Conservation (phyloP, 2,329 filamentous ascomycete species). For the Orbilia oligospora region DNA sequence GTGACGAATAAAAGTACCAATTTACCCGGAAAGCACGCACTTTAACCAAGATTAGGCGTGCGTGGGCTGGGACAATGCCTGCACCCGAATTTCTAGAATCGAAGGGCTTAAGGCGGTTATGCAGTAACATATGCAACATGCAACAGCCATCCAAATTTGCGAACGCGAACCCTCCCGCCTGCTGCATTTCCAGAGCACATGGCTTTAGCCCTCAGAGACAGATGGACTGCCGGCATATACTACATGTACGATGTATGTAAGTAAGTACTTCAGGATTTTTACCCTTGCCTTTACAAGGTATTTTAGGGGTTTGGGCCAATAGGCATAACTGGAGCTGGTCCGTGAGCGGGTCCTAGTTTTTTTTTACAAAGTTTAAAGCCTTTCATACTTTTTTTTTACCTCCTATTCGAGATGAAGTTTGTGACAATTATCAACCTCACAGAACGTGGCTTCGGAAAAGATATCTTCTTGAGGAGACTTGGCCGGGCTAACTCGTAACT, state of each 20-base stretch:
- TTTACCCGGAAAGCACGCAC: conserved; percentile 41
- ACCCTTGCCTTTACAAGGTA: neutral
- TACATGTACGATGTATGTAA: neutral
- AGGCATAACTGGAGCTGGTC: neutral
- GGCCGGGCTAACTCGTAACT: neutral
- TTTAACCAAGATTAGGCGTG: conserved; percentile 55
- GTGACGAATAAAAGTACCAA: conserved; percentile 20
- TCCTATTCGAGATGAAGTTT: conserved; percentile 13
- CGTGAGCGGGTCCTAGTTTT: conserved; percentile 16
- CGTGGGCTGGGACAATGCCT: conserved; percentile 2
- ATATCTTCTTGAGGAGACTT: conserved; percentile 21
- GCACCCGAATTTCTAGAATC: conserved; percentile 44
- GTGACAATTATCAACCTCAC: neutral
- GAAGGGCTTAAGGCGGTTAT: conserved; percentile 34
- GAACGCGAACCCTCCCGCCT: neutral
- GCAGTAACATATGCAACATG: conserved; percentile 14
- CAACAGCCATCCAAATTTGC: neutral
- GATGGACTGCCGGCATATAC: conserved; percentile 7
- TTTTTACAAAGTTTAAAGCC: neutral
- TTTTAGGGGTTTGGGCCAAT: conserved; percentile 4
- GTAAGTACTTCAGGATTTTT: no score
- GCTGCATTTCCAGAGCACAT: conserved; percentile 16
- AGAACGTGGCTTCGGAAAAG: conserved; percentile 25
- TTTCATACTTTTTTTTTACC: no score
- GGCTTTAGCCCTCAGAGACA: conserved; percentile 1